Evolutionary conservation across 768 basidiomycete species (phyloP).

Genomic region (Cubamyces lactineus): DNA sequence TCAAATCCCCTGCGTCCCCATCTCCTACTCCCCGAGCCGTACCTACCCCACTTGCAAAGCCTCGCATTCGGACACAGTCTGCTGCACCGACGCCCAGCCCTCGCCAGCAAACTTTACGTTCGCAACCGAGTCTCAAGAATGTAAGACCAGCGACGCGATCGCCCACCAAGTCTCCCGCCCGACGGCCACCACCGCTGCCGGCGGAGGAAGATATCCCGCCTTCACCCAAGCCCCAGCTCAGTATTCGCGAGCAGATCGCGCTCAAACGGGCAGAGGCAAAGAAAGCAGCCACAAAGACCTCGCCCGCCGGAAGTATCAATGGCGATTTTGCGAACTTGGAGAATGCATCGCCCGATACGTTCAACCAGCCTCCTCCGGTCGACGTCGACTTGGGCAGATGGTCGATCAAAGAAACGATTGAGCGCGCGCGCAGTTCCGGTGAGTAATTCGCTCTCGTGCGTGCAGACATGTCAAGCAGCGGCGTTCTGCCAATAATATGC

Average conservation of each 20-base stretch:
- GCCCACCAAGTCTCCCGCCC: constrained; percentile 23
- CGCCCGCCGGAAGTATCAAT: constrained; percentile 1
- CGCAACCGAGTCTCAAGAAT: constrained; percentile 27
- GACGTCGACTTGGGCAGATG: constrained; percentile 63
- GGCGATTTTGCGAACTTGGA: constrained; percentile 47
- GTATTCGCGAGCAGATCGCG: constrained; percentile 79
- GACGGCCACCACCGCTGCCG: constrained; percentile 15
- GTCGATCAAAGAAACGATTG: constrained; percentile 73
- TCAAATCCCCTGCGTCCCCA: constrained; percentile 28
- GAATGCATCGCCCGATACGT: constrained; percentile 46
- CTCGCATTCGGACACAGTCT: constrained; percentile 13
- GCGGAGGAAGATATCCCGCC: constrained; percentile 15
- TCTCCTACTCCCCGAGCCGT: constrained; percentile 25
- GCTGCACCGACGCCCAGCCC: constrained; percentile 13
- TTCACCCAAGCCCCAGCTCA: constrained; percentile 42
- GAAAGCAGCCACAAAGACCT: constrained; percentile 46
- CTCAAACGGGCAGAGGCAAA: constrained; percentile 78
- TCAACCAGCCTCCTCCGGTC: constrained; percentile 43
- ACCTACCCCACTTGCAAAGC: constrained; percentile 12
- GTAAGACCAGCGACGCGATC: constrained; percentile 22
- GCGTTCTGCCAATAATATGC: not conserved
- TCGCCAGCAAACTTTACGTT: constrained; percentile 21
- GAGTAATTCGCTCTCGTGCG: constrained; percentile 32
- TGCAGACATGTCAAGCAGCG: constrained; percentile 24
- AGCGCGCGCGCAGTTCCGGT: constrained; percentile 80